A percentile compares a stretch with the other conserved stretches of the same genome.
Conservation (phyloP, 768 basidiomycete genomes). For the Trametes cinnabarina region DNA sequence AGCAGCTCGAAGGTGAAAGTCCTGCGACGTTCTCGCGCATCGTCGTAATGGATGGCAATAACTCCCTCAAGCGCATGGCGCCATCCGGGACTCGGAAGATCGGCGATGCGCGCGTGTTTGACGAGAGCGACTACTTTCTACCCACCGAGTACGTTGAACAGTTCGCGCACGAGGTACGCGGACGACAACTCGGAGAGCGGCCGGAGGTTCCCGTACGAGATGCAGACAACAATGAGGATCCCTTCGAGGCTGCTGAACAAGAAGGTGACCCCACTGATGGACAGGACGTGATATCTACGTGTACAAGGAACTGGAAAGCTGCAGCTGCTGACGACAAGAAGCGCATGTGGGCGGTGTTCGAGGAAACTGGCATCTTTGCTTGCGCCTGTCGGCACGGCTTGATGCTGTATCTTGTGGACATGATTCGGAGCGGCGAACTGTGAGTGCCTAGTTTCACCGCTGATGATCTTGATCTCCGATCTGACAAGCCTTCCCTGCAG, state of each 20-base stretch:
- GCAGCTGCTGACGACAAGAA: conserved; percentile 29
- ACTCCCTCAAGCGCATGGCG: conserved; percentile 26
- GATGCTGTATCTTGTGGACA: conserved; percentile 21
- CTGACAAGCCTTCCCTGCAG: no score
- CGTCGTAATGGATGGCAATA: conserved; percentile 18
- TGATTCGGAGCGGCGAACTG: conserved; percentile 22
- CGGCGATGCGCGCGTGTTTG: conserved; percentile 22
- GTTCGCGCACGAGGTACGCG: conserved; percentile 33
- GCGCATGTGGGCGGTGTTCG: conserved; percentile 35
- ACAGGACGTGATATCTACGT: conserved; percentile 12
- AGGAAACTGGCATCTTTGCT: conserved; percentile 39
- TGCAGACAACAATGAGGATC: conserved; percentile 8
- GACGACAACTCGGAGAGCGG: no score
- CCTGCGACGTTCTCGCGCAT: conserved; percentile 4
- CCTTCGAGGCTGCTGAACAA: conserved; percentile 24
- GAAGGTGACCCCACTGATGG: conserved; percentile 24
- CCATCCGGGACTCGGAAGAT: conserved; percentile 15
- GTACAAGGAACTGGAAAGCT: conserved; percentile 35
- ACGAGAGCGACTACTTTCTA: conserved; percentile 29
- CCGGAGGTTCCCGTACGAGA: not conserved
- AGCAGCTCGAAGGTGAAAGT: conserved; percentile 31
- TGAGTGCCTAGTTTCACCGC: conserved; percentile 13
- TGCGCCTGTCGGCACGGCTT: conserved; percentile 18
- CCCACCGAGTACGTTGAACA: conserved; percentile 27
- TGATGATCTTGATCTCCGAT: no score